Conservation (phyloP, 2,329 filamentous ascomycete genomes). For the Cryphonectria japonica region DNA sequence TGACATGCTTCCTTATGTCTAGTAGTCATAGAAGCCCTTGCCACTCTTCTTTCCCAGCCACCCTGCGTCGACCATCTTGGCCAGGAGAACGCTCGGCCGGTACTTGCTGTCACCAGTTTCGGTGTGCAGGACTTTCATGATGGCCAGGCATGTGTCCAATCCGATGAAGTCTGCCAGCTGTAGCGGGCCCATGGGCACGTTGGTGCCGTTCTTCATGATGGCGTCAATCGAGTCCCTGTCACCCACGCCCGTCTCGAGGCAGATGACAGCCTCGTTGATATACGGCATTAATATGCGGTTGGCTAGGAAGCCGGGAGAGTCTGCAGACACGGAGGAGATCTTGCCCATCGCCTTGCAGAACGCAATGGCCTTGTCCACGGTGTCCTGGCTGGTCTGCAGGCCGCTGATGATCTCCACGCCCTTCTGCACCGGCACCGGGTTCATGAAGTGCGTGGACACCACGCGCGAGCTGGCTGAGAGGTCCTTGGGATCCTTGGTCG, state of each 20-base stretch:
- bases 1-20: background rate
- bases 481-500: slow-evolving; percentile 76
- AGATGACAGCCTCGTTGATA: slow-evolving; percentile 97
- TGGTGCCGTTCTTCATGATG: slow-evolving; percentile 99
- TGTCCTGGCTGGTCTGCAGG: slow-evolving; percentile 83
- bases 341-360: slow-evolving; percentile 96
- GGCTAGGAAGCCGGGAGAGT: slow-evolving; percentile 91
- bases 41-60: slow-evolving; percentile 98
- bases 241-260: slow-evolving; percentile 90
- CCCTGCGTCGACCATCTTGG: slow-evolving; percentile 96
- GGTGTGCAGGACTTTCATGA: slow-evolving; percentile 92
- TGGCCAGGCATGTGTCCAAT: slow-evolving; percentile 91
- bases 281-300: slow-evolving; percentile 99
- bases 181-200: slow-evolving; percentile 96
- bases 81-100: slow-evolving; percentile 80
- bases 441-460: slow-evolving; percentile 98
- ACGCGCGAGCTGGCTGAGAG: slow-evolving; percentile 83
- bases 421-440: slow-evolving; percentile 95
- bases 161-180: slow-evolving; percentile 96
- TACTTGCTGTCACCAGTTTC: slow-evolving; percentile 98
- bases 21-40: slow-evolving; percentile 95
- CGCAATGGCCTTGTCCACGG: slow-evolving; percentile 78
- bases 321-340: slow-evolving; percentile 82
- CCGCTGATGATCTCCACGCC: slow-evolving; percentile 97
- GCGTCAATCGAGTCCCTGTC: slow-evolving; percentile 88